A percentile compares a stretch with the other conserved stretches of the same genome.
These are phyloP conservation scores for Xylariales sp. DNA, from an alignment of 2,329 filamentous ascomycete genomes.

Conservation along the genomic window DNA sequence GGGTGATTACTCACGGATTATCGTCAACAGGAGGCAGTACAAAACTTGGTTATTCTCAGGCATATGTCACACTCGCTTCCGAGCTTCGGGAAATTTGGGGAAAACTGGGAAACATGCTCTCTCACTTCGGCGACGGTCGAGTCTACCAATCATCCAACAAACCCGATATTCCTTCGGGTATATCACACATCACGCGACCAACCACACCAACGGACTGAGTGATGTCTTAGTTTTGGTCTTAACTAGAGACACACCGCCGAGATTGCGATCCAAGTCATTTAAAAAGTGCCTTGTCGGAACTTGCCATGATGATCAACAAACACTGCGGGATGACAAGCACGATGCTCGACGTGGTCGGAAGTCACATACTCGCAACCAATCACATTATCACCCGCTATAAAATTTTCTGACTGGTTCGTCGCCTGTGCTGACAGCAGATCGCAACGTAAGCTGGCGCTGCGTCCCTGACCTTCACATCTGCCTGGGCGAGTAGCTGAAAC, in stretches of 20 bases:
- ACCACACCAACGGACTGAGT: conserved; percentile 3
- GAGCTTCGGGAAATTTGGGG: neutral
- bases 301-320: conserved; percentile 4
- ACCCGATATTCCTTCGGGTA: neutral
- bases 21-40: neutral
- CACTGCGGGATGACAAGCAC: neutral
- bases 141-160: neutral
- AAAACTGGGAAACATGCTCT: too few relatives aligned
- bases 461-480: conserved; percentile 1
- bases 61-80: neutral
- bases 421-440: conserved; percentile 5
- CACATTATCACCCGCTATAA: neutral
- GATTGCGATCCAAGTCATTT: neutral
- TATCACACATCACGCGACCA: neutral
- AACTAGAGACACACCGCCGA: neutral
- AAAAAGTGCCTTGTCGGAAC: neutral
- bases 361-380: conserved; percentile 5
- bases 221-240: neutral
- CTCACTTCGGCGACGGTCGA: neutral
- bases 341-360: conserved; percentile 1
- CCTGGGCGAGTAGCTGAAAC: conserved; percentile 6
- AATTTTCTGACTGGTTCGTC: conserved; percentile 13
- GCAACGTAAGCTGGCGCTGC: conserved; percentile 11
- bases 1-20: neutral
- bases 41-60: neutral